A percentile compares a stretch with the other conserved stretches of the same genome.
phyloP scores from a whole-genome alignment of 1,284 basidiomycete genomes.

The Pascua guehoae region DNA sequence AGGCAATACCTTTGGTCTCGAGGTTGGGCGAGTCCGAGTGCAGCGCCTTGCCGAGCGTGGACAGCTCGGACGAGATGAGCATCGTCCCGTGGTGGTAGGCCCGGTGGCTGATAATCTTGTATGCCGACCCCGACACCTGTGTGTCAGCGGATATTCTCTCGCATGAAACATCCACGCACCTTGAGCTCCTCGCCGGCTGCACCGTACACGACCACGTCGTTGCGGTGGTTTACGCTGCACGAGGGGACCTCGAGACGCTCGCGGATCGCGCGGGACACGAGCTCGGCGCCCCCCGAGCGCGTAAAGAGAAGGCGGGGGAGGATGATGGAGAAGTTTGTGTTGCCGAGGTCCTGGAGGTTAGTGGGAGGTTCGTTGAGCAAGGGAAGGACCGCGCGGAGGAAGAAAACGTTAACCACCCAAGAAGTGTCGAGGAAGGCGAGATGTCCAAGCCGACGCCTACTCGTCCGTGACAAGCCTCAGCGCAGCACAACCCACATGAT shows the following conservation, averaged over 20 bases:
- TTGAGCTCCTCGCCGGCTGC: constrained; percentile 59
- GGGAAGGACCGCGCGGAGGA: neutral
- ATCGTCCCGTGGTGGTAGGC: constrained; percentile 99
- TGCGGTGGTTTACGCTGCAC: constrained; percentile 79
- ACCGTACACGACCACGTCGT: constrained; percentile 73
- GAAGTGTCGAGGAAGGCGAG: too few species aligned
- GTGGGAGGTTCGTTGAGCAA: neutral
- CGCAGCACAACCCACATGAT: constrained; percentile 64
- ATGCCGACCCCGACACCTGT: constrained; percentile 94
- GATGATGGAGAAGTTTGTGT: constrained; percentile 96
- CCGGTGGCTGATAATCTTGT: constrained; percentile 85
- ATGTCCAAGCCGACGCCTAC: neutral
- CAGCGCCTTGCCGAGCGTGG: constrained; percentile 68
- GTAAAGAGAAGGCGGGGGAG: constrained; percentile 77
- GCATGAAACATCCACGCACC: constrained; percentile 60
- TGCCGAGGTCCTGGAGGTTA: constrained; percentile 76
- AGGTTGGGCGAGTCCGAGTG: constrained; percentile 65
- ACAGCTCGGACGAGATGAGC: constrained; percentile 79
- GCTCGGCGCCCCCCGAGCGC: constrained; percentile 69
- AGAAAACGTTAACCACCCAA: too few species aligned
- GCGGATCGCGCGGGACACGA: constrained; percentile 76
- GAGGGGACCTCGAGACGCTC: constrained; percentile 60
- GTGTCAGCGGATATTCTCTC: constrained; percentile 1
- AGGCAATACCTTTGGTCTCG: constrained; percentile 79
- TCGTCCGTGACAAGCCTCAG: neutral